These are phyloP conservation scores for Pharus latifolius DNA, from an alignment of 176 grass and related monocot genomes.

Conservation along the genomic window DNA sequence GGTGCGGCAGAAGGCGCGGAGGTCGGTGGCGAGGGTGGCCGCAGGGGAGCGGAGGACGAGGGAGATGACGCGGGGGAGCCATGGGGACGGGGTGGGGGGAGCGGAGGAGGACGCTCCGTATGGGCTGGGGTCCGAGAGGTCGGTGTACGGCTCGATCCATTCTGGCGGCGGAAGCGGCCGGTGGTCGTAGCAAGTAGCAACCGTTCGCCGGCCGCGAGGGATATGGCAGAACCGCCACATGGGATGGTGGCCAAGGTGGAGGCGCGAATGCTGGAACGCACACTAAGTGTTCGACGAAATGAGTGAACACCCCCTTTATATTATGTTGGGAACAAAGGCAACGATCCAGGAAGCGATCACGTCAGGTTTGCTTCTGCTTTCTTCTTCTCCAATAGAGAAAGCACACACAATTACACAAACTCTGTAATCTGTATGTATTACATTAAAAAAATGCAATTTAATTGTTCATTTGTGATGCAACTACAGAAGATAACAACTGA, in stretches of 20 bases:
- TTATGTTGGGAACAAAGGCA: too few species aligned
- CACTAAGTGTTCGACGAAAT: background rate
- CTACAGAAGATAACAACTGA: too few species aligned
- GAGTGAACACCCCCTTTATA: too few species aligned
- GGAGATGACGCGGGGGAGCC: conserved; percentile 59
- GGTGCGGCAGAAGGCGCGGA: conserved; percentile 59
- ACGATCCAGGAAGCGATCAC: too few species aligned
- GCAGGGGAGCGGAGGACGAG: conserved; percentile 51
- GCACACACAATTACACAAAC: too few species aligned
- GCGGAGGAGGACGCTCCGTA: background rate
- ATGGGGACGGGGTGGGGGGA: conserved; percentile 44
- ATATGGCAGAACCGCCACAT: conserved; percentile 21
- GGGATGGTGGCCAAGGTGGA: background rate
- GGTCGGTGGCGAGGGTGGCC: conserved; percentile 44
- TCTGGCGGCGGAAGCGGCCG: conserved; percentile 33
- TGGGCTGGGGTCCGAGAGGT: conserved; percentile 48
- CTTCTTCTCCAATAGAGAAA: too few species aligned
- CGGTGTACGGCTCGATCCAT: conserved; percentile 52
- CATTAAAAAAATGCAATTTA: too few species aligned
- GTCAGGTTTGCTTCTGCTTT: too few species aligned
- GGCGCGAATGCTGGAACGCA: background rate
- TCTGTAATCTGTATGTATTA: too few species aligned
- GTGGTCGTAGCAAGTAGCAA: background rate
- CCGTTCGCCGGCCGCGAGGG: background rate
- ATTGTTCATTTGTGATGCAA: too few species aligned